A percentile compares a stretch with the other conserved stretches of the same genome.
These are phyloP conservation scores for Naematelia aurantialba DNA, from an alignment of 768 basidiomycete genomes.

Conservation along the genomic window DNA sequence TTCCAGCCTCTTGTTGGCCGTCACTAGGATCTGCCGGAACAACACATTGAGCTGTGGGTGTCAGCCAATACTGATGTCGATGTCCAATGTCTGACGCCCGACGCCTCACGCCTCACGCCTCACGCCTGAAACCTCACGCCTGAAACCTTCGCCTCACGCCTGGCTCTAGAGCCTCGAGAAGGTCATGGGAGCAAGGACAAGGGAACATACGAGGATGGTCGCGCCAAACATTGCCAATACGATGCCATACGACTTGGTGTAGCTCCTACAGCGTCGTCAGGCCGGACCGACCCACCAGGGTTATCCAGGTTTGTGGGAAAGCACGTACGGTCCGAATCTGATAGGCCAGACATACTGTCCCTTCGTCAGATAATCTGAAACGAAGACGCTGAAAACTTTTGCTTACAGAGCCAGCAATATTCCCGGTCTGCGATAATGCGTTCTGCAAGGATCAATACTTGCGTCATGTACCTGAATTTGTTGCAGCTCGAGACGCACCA, in stretches of 20 bases:
- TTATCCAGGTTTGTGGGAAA: no score
- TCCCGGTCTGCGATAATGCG: constrained; percentile 29
- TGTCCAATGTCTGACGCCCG: no score
- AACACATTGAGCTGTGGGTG: constrained; percentile 21
- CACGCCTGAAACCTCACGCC: no score
- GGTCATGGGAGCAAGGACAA: no score
- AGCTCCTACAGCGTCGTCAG: constrained; percentile 15
- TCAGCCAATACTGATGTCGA: no score
- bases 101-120: no score
- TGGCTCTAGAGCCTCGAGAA: no score
- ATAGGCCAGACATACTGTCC: constrained; percentile 24
- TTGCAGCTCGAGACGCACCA: constrained; percentile 14
- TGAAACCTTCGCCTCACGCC: no score
- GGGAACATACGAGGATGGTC: constrained; percentile 20
- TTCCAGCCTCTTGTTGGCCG: constrained; percentile 21
- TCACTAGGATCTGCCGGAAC: constrained; percentile 27
- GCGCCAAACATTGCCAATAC: constrained; percentile 26
- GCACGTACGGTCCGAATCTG: constrained; percentile 15
- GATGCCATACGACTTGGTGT: constrained; percentile 24
- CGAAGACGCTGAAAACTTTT: no score
- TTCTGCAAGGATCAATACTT: constrained; percentile 11
- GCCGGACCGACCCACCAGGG: no score
- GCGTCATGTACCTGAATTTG: not conserved
- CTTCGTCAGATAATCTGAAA: no score
- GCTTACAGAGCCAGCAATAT: constrained; percentile 20